Evolutionary conservation across 768 basidiomycete genomes (phyloP).

Genomic region (Boletales sp.): DNA sequence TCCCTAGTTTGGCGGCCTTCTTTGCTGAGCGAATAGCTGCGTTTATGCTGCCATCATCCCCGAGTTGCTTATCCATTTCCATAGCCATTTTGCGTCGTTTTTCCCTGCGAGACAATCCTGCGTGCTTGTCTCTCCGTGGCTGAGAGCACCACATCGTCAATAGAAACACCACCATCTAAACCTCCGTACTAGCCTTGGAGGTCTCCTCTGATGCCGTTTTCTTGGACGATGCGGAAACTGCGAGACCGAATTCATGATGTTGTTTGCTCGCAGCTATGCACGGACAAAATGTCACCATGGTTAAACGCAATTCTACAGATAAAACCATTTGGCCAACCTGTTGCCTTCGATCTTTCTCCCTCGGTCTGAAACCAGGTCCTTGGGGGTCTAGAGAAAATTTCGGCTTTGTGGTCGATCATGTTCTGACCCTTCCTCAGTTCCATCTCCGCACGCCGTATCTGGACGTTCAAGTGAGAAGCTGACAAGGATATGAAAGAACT

Average conservation of each 20-base stretch:
- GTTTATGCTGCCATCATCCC: slow-evolving; percentile 50
- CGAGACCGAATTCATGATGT: slow-evolving; percentile 61
- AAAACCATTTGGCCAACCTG: slow-evolving; percentile 47
- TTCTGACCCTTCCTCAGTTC: slow-evolving; percentile 93
- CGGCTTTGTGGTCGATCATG: slow-evolving; percentile 87
- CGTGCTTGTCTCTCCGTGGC: slow-evolving; percentile 74
- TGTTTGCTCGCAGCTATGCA: slow-evolving; percentile 68
- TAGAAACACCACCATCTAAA: background rate
- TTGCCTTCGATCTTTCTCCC: slow-evolving; percentile 76
- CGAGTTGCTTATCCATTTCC: slow-evolving; percentile 70
- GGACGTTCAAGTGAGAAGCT: slow-evolving; percentile 8
- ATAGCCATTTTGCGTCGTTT: slow-evolving; percentile 86
- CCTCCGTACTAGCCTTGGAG: slow-evolving; percentile 37
- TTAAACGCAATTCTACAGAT: slow-evolving; percentile 7
- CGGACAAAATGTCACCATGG: background rate
- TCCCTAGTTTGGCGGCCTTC: slow-evolving; percentile 66
- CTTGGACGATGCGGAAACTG: slow-evolving; percentile 35
- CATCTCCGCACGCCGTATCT: slow-evolving; percentile 94
- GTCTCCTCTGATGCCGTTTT: slow-evolving; percentile 28
- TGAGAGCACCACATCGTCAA: slow-evolving; percentile 26
- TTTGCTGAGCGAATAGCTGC: slow-evolving; percentile 88
- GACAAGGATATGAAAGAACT: background rate
- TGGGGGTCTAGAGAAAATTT: slow-evolving; percentile 91
- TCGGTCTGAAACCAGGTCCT: slow-evolving; percentile 97
- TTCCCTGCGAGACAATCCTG: slow-evolving; percentile 81